Percentiles rank a stretch among this genome's conserved stretches.
phyloP scores from a whole-genome alignment of 129 eudicot genomes.

The Dittrichia graveolens region DNA sequence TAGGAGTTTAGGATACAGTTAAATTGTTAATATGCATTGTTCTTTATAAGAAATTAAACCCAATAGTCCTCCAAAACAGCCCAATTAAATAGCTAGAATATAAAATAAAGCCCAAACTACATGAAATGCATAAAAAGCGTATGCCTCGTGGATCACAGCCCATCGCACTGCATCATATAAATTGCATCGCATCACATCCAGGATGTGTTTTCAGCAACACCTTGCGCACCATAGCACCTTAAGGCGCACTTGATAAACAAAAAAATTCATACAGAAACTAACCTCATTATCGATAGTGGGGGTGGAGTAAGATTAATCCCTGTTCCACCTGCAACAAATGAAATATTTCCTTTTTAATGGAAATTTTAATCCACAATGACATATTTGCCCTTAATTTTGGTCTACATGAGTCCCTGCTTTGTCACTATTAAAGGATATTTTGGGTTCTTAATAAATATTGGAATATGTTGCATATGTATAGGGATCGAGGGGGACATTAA shows the following conservation, averaged over 20 bases:
- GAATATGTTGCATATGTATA: background rate
- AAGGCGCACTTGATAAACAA: background rate
- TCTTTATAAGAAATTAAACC: too few relatives aligned
- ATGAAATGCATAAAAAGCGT: too few relatives aligned
- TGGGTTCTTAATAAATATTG: slow-evolving; percentile 5
- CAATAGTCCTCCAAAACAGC: too few relatives aligned
- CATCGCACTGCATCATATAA: too few relatives aligned
- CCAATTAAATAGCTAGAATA: too few relatives aligned
- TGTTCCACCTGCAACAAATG: slow-evolving; percentile 77
- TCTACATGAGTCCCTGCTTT: background rate
- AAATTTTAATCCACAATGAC: slow-evolving; percentile 3
- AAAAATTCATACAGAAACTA: slow-evolving; percentile 2
- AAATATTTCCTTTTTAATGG: background rate
- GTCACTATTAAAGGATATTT: slow-evolving; percentile 2
- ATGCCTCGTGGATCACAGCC: too few relatives aligned
- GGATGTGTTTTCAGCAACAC: too few relatives aligned
- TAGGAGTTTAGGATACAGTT: too few relatives aligned
- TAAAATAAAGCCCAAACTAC: too few relatives aligned
- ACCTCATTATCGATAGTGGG: slow-evolving; percentile 84
- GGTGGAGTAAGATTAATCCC: slow-evolving; percentile 96
- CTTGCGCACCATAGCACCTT: too few relatives aligned
- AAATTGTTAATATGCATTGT: too few relatives aligned
- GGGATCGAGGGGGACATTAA: background rate
- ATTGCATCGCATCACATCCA: too few relatives aligned
- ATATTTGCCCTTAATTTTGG: slow-evolving; percentile 12